Percentiles rank a stretch among this genome's conserved stretches.
These are phyloP conservation scores for Psilocybe mexicana DNA, from an alignment of 1,284 basidiomycete species.

Conservation along the genomic window DNA sequence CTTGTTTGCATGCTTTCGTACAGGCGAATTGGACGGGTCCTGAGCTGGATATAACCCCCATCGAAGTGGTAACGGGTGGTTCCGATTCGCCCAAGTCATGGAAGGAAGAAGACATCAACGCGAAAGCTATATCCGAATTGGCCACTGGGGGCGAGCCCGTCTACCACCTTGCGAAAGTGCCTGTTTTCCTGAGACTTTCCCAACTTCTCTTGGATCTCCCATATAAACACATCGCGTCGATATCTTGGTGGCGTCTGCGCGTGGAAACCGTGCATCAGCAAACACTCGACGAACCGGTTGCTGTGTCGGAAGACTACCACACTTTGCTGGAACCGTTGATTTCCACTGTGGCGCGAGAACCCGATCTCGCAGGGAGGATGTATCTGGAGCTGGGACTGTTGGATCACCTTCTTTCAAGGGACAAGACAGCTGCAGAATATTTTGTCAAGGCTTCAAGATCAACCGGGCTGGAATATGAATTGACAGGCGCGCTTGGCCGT, in stretches of 20 bases:
- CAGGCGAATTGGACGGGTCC: constrained; percentile 99
- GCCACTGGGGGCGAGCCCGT: constrained; percentile 91
- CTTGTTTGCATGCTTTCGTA: constrained; percentile 86
- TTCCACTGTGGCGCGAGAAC: constrained; percentile 41
- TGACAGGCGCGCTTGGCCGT: constrained; percentile 93
- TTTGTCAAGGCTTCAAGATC: constrained; percentile 82
- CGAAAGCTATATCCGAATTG: constrained; percentile 73
- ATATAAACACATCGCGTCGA: constrained; percentile 47
- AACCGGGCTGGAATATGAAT: constrained; percentile 84
- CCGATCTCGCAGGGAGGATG: constrained; percentile 71
- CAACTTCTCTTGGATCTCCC: constrained; percentile 66
- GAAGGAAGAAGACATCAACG: constrained; percentile 59
- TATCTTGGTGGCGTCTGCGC: constrained; percentile 82
- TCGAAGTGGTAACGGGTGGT: constrained; percentile 48
- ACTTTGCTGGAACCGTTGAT: constrained; percentile 51
- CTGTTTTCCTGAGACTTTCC: constrained; percentile 78
- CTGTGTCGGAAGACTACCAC: constrained; percentile 53
- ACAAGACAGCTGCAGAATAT: constrained; percentile 76
- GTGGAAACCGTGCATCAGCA: constrained; percentile 77
- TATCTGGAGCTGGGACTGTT: constrained; percentile 83
- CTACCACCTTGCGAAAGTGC: constrained; percentile 82
- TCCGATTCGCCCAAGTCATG: constrained; percentile 31
- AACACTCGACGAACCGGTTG: constrained; percentile 84
- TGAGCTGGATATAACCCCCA: constrained; percentile 65
- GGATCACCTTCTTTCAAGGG: constrained; percentile 72